A percentile compares a stretch with the other conserved stretches of the same genome.
Conservation (phyloP, 257 asterid species). For the Anisodus tanguticus region DNA sequence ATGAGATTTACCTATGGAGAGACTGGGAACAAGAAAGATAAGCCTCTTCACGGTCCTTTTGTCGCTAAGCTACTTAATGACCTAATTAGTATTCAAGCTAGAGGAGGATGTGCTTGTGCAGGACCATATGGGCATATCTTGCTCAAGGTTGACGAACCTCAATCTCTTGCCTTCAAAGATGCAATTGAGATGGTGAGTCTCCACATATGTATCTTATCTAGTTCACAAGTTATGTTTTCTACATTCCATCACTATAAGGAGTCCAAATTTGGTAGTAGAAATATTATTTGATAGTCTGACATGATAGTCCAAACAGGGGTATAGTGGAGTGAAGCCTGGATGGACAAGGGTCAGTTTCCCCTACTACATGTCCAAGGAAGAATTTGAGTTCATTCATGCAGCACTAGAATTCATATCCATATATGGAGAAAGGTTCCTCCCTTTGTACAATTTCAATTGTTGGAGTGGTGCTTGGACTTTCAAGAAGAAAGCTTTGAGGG, state of each 20-base stretch:
- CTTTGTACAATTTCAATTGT: slow-evolving; percentile 61
- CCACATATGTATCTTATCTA: no score
- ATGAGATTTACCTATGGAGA: slow-evolving; percentile 42
- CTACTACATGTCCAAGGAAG: slow-evolving; percentile 69
- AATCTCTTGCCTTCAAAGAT: slow-evolving; percentile 51
- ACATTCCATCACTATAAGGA: neutral
- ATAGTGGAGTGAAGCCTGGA: slow-evolving; percentile 68
- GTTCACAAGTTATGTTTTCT: neutral
- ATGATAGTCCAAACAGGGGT: slow-evolving; percentile 48
- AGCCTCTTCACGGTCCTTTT: slow-evolving; percentile 67
- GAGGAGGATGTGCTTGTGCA: slow-evolving; percentile 87
- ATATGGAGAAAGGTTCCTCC: slow-evolving; percentile 73
- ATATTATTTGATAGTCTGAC: neutral
- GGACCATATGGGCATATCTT: slow-evolving; percentile 70
- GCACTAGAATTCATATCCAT: slow-evolving; percentile 62
- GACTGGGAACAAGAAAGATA: slow-evolving; percentile 35
- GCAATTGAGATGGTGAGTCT: slow-evolving; percentile 49
- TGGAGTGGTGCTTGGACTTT: slow-evolving; percentile 66
- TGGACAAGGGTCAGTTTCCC: slow-evolving; percentile 85
- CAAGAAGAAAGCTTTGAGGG: slow-evolving; percentile 36
- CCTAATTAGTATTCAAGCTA: slow-evolving; percentile 75
- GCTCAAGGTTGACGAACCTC: slow-evolving; percentile 49
- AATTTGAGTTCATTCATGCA: slow-evolving; percentile 58
- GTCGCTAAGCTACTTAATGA: slow-evolving; percentile 76
- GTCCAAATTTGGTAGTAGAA: neutral